Base-by-base conservation (phyloP, 1,284 basidiomycete genomes). In the Lignosus rhinocerotis region DNA sequence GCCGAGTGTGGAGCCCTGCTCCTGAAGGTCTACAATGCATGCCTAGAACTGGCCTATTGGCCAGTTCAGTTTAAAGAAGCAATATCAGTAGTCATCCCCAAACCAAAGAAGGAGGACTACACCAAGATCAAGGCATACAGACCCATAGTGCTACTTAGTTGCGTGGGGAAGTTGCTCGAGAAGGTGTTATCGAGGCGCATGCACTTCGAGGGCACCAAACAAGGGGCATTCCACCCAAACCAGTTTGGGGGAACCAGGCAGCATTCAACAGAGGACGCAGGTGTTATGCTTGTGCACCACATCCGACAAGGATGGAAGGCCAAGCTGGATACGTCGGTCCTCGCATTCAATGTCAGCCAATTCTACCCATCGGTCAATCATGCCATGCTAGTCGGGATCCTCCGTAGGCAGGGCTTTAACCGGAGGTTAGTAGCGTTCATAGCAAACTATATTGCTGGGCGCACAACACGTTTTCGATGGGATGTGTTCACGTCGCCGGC, bases 31-130 rank as follows among this genome's bases (percentile, higher is more conserved):
- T 47, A 10, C 31, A 47, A 47, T n/a, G 31, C 45, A n/a, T 32
- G 14, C 45, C 6, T 47, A 6, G n/a, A 17, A 5, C 31, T 9
- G 17, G 31, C 8, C 11, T 17, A 21, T 31, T 52, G 51, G 51
- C 51, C 51, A 2, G 25, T 34, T 6, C 51, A 52, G 41, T 52
- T 52, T 41, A 52, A 43, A 19, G 25, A 43, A 17, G 51, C 52
- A n/a, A 30, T 36, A 12, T 36, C 34, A 12, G 34, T 36, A 7
- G 12, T 36, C 34, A 36, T 36, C 12, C 34, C 34, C 1, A 53
- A 53, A n/a, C 52, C 52, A 1, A 42, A 42, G n/a, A 56, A 56
- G 55, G 21, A 43, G 14, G 55, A 56, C 41, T 56, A 56, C 43
- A 31, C 49, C 6, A 12, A 33, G 17, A 8, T 52, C 1, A 56